Evolutionary conservation across 345 rosid species (phyloP).

Genomic region (Eucalyptus polyanthemos): DNA sequence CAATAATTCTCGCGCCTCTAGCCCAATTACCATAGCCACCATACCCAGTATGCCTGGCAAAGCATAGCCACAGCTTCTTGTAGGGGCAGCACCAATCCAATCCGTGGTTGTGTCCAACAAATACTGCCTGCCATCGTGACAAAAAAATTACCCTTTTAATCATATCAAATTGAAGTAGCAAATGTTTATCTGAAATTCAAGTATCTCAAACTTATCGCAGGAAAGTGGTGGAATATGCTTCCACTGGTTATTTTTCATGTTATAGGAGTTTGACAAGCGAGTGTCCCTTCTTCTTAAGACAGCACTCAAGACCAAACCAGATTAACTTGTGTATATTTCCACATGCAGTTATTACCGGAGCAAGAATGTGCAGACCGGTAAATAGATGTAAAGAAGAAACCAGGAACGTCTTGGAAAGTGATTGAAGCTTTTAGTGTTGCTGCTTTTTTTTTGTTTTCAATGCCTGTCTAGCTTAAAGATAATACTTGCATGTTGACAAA

Average conservation of each 20-base stretch:
- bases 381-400: not conserved
- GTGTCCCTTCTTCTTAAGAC: not conserved
- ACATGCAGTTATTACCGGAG: not conserved
- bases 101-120: constrained; percentile 96
- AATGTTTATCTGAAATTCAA: not conserved
- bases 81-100: constrained; percentile 93
- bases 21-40: constrained; percentile 86
- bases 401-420: not conserved
- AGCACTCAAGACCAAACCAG: not conserved
- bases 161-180: not conserved
- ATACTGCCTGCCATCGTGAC: constrained; percentile 46
- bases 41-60: constrained; percentile 78
- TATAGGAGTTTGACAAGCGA: not conserved
- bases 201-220: not conserved
- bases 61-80: constrained; percentile 77
- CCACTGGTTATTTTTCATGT: not conserved
- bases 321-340: not conserved
- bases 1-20: constrained; percentile 76
- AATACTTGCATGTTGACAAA: not conserved
- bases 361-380: not conserved
- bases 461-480: not conserved
- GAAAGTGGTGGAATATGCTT: not conserved
- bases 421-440: not conserved
- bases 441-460: not conserved
- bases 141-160: not conserved